Conservation (phyloP, 202 grass and related monocot genomes). For the Zizania palustris region DNA sequence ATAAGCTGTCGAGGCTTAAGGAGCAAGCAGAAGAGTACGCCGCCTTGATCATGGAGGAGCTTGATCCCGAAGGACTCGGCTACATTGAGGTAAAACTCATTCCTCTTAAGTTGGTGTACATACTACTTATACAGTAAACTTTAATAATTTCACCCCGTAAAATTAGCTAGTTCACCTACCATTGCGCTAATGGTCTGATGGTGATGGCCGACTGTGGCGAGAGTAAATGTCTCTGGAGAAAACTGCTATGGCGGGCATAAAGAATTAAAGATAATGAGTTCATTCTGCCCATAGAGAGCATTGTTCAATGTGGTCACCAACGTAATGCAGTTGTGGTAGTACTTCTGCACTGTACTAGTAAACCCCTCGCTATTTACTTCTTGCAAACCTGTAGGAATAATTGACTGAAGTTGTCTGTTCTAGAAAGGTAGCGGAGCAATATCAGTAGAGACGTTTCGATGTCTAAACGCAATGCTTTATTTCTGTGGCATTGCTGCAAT, state of each 20-base stretch:
- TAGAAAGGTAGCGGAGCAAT: slow-evolving; percentile 11
- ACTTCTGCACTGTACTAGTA: background rate
- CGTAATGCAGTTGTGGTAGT: background rate
- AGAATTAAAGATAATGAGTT: background rate
- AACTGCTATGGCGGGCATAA: background rate
- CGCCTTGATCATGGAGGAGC: slow-evolving; percentile 96
- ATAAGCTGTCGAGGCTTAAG: slow-evolving; percentile 83
- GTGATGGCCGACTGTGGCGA: no score
- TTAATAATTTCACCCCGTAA: background rate
- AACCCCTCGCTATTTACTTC: slow-evolving; percentile 7
- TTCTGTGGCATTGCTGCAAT: no score
- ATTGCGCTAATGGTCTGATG: background rate
- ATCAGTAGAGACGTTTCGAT: background rate
- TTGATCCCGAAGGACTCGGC: slow-evolving; percentile 90
- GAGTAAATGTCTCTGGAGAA: no score
- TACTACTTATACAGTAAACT: background rate
- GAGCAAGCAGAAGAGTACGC: slow-evolving; percentile 98
- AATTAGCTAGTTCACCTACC: background rate
- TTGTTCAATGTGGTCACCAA: background rate
- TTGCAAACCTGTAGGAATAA: background rate
- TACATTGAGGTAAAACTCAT: slow-evolving; percentile 70
- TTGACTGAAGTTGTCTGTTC: slow-evolving; percentile 31
- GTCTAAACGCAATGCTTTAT: no score
- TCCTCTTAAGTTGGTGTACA: background rate
- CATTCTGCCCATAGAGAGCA: background rate